Evolutionary conservation across 768 basidiomycete genomes (phyloP), one percentile per base, ranked within the genome.

Genomic region (Leucocoprinus birnbaumii): DNA sequence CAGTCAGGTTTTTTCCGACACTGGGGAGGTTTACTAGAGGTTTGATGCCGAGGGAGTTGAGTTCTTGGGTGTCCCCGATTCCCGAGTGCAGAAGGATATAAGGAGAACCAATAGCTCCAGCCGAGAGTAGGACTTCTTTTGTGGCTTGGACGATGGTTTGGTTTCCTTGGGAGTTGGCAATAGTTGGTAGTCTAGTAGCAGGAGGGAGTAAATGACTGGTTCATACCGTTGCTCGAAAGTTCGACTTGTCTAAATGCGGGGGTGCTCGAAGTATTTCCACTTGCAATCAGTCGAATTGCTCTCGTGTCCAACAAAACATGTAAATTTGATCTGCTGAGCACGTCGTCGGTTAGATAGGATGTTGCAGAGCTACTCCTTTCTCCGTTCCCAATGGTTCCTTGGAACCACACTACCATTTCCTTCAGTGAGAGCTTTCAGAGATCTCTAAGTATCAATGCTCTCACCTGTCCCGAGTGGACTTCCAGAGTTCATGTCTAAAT

Each of bases 291-390:
- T 5, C 68, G 63, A 2, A 66, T 63, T 13, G 70, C 66, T 13
- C 65, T 66, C 0, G 70, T 62, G 41, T 68, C 58, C 4, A 71
- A 45, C 16, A 73, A 46, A 34, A 73, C 64, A 40, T 70, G 65
- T 16, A 73, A 56, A 52, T 73, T 73, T 1, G 57, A 50, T 14
- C 72, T 49, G 3, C 56, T 46, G 1, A 64, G 49, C 35, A 68
- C 65, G 2, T 61, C 34, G 1, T 59, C 51, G 2, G 58, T 58
- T 11, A 73, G 61, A 48, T 71, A 73, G 0, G 66, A 62, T 5
- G 66, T 66, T 10, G 69, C 64, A 10, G 71, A 62, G 42, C 69
- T 70, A 25, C 68, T 68, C 22, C 71, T 56, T 35, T 63, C 61
- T 1, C 66, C 68, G 31, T 62, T 50, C 11, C 60, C 65, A 37